Conservation (phyloP, 1,284 basidiomycete genomes). For the Ganoderma leucocontextum region DNA sequence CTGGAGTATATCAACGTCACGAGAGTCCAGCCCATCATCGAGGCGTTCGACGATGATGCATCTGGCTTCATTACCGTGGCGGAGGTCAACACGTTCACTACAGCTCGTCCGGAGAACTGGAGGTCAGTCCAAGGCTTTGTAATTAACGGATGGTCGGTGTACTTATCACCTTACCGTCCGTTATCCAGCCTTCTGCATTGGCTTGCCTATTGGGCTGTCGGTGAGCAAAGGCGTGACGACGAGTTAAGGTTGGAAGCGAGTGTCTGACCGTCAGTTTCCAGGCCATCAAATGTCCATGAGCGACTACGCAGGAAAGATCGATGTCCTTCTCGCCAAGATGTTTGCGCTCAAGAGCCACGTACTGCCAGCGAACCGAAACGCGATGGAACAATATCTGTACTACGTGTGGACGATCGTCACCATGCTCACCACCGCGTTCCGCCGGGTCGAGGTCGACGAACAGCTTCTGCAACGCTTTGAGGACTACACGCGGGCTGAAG, state of each 20-base stretch:
- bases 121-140: neutral
- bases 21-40: conserved; percentile 31
- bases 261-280: conserved; percentile 4
- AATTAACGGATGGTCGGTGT: neutral
- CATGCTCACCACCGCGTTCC: conserved; percentile 20
- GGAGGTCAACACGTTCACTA: conserved; percentile 29
- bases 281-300: conserved; percentile 33
- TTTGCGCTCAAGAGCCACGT: conserved; percentile 24
- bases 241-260: neutral
- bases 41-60: conserved; percentile 43
- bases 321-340: conserved; percentile 33
- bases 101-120: conserved; percentile 14
- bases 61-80: conserved; percentile 41
- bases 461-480: conserved; percentile 24
- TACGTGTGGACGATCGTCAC: conserved; percentile 17
- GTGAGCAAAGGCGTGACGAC: neutral
- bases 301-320: conserved; percentile 34
- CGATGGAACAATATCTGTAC: conserved; percentile 28
- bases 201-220: conserved; percentile 25
- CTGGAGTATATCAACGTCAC: conserved; percentile 30
- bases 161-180: neutral
- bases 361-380: conserved; percentile 28
- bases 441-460: conserved; percentile 6
- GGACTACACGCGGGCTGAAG: conserved; percentile 31
- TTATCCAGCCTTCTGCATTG: conserved; percentile 16